Conservation (phyloP, 2,329 filamentous ascomycete genomes). For the Fusarium miscanthi region DNA sequence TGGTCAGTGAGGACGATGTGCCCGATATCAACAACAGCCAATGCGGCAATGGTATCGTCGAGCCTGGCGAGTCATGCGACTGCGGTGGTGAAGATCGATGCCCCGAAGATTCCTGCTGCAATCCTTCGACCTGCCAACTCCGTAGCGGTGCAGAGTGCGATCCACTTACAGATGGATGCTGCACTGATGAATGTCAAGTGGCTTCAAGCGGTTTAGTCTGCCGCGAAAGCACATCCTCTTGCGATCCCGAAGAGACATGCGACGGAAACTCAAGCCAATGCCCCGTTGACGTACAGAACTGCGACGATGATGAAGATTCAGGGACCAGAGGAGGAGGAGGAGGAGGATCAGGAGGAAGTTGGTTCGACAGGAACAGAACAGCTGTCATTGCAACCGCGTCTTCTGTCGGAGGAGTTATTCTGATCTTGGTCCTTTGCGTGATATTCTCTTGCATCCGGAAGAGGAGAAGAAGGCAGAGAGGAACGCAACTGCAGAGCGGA, state of each 20-base stretch:
- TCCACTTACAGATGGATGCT: slow-evolving; percentile 14
- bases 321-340: neutral
- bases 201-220: slow-evolving; percentile 4
- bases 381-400: slow-evolving; percentile 17
- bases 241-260: slow-evolving; percentile 22
- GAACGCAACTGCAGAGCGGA: neutral
- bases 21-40: slow-evolving; percentile 79
- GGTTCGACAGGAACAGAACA: slow-evolving; percentile 34
- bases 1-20: slow-evolving; percentile 77
- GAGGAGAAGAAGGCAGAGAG: neutral
- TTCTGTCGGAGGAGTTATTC: slow-evolving; percentile 19
- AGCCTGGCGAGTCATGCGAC: slow-evolving; percentile 26
- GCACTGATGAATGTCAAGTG: slow-evolving; percentile 21
- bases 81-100: slow-evolving; percentile 18
- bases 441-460: slow-evolving; percentile 9
- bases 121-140: slow-evolving; percentile 23
- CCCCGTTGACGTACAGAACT: slow-evolving; percentile 16
- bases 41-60: slow-evolving; percentile 76
- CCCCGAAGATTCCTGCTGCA: slow-evolving; percentile 11
- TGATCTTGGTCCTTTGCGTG: neutral
- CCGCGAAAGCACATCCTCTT: slow-evolving; percentile 9
- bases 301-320: neutral
- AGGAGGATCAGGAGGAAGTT: neutral
- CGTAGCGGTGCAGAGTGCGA: slow-evolving; percentile 14
- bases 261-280: slow-evolving; percentile 22